These are phyloP conservation scores for Coniosporium tulheliwenetii DNA, from an alignment of 2,329 filamentous ascomycete genomes.

Conservation along the genomic window DNA sequence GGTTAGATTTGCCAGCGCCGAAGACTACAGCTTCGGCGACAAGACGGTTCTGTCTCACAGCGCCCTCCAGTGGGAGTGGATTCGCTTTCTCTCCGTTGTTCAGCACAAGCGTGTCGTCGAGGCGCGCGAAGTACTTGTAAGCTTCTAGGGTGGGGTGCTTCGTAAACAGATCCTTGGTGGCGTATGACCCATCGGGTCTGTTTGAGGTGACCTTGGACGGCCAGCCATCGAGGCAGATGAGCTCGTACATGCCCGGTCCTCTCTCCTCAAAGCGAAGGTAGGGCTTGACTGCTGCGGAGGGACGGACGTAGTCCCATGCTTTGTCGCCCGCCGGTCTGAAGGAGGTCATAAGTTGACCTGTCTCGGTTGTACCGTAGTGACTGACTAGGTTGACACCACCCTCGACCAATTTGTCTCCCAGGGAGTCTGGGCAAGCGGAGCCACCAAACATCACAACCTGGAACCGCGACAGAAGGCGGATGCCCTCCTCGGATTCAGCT, in stretches of 20 bases:
- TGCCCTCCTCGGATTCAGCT: slow-evolving; percentile 39
- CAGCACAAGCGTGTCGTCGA: slow-evolving; percentile 31
- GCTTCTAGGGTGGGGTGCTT: slow-evolving; percentile 26
- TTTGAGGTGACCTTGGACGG: slow-evolving; percentile 25
- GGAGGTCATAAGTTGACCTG: slow-evolving; percentile 46
- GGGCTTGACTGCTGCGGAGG: slow-evolving; percentile 21
- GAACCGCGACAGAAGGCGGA: slow-evolving; percentile 10
- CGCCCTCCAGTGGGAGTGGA: slow-evolving; percentile 35
- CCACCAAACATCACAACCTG: slow-evolving; percentile 17
- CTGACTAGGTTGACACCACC: slow-evolving; percentile 16
- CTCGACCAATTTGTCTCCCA: slow-evolving; percentile 16
- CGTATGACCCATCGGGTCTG: slow-evolving; percentile 30
- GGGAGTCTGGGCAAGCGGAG: slow-evolving; percentile 16
- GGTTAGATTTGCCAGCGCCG: slow-evolving; percentile 35
- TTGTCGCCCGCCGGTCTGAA: slow-evolving; percentile 36
- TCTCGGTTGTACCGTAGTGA: slow-evolving; percentile 37
- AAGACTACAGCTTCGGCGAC: slow-evolving; percentile 44
- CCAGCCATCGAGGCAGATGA: slow-evolving; percentile 20
- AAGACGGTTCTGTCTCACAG: slow-evolving; percentile 34
- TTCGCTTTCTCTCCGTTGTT: slow-evolving; percentile 36
- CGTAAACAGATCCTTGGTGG: slow-evolving; percentile 33
- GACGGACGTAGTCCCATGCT: slow-evolving; percentile 45
- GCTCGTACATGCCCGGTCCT: slow-evolving; percentile 25
- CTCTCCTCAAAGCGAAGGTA: slow-evolving; percentile 25
- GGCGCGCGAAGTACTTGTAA: slow-evolving; percentile 31